Conservation (phyloP, 768 basidiomycete species). For the Agaricus bisporus region DNA sequence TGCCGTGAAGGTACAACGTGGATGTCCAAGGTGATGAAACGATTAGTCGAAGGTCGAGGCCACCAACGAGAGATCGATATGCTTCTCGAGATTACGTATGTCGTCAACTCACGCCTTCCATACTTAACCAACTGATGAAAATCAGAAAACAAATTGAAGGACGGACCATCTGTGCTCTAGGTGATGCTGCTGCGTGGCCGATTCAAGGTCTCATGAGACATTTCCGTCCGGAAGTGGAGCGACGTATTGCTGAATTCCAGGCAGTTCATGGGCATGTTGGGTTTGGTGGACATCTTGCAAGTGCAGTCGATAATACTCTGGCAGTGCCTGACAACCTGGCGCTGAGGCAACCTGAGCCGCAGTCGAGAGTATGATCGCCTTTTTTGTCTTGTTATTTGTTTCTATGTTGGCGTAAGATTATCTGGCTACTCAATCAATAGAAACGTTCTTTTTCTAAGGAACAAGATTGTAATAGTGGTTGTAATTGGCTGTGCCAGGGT, state of each 20-base stretch:
- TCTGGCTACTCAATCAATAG: background rate
- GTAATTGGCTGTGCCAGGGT: too few species aligned
- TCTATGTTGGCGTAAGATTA: background rate
- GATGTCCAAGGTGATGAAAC: conserved; percentile 99
- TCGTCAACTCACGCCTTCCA: conserved; percentile 12
- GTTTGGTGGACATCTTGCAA: conserved; percentile 78
- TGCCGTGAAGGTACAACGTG: conserved; percentile 95
- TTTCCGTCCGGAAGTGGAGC: conserved; percentile 94
- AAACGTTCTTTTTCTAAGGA: background rate
- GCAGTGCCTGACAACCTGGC: conserved; percentile 77
- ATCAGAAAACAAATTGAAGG: conserved; percentile 92
- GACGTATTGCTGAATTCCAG: conserved; percentile 75
- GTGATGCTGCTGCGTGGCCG: conserved; percentile 98
- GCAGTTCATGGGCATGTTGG: conserved; percentile 73
- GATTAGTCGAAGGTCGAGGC: conserved; percentile 87
- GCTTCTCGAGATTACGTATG: conserved; percentile 90
- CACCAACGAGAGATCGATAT: conserved; percentile 96
- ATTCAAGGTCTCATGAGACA: conserved; percentile 97
- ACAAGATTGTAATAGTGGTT: too few species aligned
- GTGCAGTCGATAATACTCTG: conserved; percentile 60
- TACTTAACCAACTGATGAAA: background rate
- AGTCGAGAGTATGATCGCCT: background rate
- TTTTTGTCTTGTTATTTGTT: background rate
- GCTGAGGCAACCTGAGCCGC: conserved; percentile 32
- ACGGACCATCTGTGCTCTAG: conserved; percentile 93